These are phyloP conservation scores for Cladophialophora carrionii DNA, from an alignment of 2,329 filamentous ascomycete genomes.

Conservation along the genomic window DNA sequence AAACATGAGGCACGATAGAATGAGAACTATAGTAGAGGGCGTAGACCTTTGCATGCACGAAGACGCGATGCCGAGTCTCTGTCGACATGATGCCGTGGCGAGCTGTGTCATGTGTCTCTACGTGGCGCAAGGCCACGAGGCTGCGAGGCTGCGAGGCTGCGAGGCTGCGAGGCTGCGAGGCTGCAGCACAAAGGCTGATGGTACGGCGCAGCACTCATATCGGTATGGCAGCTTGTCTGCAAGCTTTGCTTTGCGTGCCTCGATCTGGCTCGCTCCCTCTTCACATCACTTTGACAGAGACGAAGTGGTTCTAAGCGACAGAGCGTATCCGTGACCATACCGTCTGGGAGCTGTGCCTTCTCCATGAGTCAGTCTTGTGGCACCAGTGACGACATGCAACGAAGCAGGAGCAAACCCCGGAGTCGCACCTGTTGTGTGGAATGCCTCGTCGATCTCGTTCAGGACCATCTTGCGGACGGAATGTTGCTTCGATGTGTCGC, in stretches of 20 bases:
- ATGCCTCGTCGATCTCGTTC: neutral
- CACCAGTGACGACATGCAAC: neutral
- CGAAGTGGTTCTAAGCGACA: neutral
- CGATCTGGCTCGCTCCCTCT: too few relatives aligned
- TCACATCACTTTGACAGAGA: neutral
- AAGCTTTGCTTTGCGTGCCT: too few relatives aligned
- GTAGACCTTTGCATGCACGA: neutral
- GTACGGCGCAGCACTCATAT: neutral
- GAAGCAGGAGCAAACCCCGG: neutral
- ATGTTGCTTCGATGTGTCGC: neutral
- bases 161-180: too few relatives aligned
- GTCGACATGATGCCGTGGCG: neutral
- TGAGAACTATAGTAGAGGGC: neutral
- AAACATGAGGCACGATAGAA: neutral
- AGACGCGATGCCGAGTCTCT: neutral
- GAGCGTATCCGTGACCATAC: neutral
- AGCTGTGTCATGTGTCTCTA: neutral
- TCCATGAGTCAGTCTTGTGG: neutral
- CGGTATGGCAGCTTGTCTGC: too few relatives aligned
- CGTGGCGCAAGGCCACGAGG: too few relatives aligned
- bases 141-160: neutral
- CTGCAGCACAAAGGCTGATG: too few relatives aligned
- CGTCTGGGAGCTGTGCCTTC: neutral
- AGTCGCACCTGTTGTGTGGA: neutral
- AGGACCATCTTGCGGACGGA: neutral